Evolutionary conservation across 2,329 filamentous ascomycete species (phyloP), one percentile per base, ranked within the genome.

Genomic region (Xenoacremonium recifei): DNA sequence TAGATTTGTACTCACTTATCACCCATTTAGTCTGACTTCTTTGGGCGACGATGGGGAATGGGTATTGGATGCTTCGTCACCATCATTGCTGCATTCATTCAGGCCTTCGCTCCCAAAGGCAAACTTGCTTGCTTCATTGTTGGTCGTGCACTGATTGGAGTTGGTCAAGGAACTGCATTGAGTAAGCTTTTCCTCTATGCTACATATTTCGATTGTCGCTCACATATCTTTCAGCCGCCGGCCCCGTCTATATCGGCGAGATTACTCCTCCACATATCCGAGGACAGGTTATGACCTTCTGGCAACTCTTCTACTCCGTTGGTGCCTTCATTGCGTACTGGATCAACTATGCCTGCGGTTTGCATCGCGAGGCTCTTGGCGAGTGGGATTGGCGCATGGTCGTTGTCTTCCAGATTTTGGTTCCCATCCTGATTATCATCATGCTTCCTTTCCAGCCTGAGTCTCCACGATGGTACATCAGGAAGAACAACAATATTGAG

Each of bases 371-470:
- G 31, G 67, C 53, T 31, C 73, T 87, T 5, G 84, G 84, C 29
- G 71, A 88, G 52, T 87, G 84, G 84, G 82, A 87, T 63, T 87
- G 84, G 84, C 79, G 77, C 54, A 77, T 86, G 69, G 80, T 87
- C 12, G 78, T 87, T 48, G 80, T 88, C 48, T 87, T 87, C 71
- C 84, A 88, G 65, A 70, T 86, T 36, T 62, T 88, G n/a, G 73
- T 86, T 18, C 84, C 84, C 2, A 50, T 75, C 37, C 54, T 86
- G 44, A 83, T 88, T 60, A 66, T 86, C 17, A 50, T 64, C 4
- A 72, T 83, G 25, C 68, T 87, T 12, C 82, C 82, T 30, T 84
- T 82, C 59, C 76, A 85, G 47, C 82, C 82, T 16, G 84, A 86
- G 60, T 79, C 77, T 4, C 85, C 85, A 15, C 75, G 84, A 37